Base-by-base conservation (phyloP, 352 stramenopile genomes). In the Ophiocytium majus region DNA sequence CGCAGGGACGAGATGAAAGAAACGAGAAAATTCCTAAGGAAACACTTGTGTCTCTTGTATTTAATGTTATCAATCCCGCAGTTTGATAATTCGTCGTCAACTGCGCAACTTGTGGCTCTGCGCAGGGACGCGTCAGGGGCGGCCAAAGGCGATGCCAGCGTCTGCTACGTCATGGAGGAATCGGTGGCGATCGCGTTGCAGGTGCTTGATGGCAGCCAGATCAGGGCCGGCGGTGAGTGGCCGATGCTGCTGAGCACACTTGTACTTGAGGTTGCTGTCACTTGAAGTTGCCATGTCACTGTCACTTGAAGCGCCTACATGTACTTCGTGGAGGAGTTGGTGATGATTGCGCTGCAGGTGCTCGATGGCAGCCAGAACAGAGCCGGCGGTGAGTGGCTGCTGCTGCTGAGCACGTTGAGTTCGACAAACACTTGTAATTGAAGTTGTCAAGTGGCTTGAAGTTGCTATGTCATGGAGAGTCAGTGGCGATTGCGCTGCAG, bases 111-210 rank as follows among this genome's bases (percentile, higher is more conserved):
- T n/a, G n/a, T 84, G 0, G 28, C 66, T 10, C 64, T 80, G 9
- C 37, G 43, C 76, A 88, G 84, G 35, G 71, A 88, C 79, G 64
- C 71, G 0, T 91, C 91, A 37, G 94, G 93, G 10, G 90, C 92
- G 0, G 87, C 97, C 10, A 99, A 98, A 92, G 96, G 96, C 1
- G 96, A 99, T 89, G 95, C 90, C 34, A 96, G 94, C 0, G 91
- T 99, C 32, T 98, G 96, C 87, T 99, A 97, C 88, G 97, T 97
- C 89, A 96, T 96, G 76, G 91, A 95, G 49, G 95, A 96, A 57
- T 98, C 94, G 0, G 96, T 99, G 0, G 94, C 98, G 49, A 88
- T 99, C 36, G 95, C 96, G 0, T 89, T 98, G 17, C 92, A 98
- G 83, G 89, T 99, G 17, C 92, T 99, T 0, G 94, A 99, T 86